These are phyloP conservation scores for Albatrellus ellisii DNA, from an alignment of 768 basidiomycete genomes.

Conservation along the genomic window DNA sequence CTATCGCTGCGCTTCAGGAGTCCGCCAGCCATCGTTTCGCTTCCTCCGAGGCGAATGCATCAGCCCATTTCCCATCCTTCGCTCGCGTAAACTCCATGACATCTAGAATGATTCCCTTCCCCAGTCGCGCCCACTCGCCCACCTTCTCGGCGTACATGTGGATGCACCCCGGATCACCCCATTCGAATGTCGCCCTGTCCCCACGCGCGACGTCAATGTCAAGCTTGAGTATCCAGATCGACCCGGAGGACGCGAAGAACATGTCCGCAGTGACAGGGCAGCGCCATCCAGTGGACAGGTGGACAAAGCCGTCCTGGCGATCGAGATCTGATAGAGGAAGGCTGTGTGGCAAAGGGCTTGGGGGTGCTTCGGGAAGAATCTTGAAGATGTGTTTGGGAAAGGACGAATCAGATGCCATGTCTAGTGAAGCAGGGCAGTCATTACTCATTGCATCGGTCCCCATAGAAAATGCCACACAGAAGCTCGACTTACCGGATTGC, in stretches of 20 bases:
- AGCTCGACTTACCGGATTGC: too few species aligned
- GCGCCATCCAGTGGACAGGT: constrained; percentile 29
- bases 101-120: constrained; percentile 4
- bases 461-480: too few species aligned
- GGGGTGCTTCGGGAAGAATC: constrained; percentile 22
- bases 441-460: too few species aligned
- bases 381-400: constrained; percentile 24
- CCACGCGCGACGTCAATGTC: constrained; percentile 13
- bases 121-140: too few species aligned
- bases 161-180: constrained; percentile 16
- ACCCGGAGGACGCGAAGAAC: constrained; percentile 23
- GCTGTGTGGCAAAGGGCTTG: constrained; percentile 10
- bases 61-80: not conserved
- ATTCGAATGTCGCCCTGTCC: constrained; percentile 15
- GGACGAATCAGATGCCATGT: not conserved
- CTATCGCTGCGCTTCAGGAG: too few species aligned
- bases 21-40: too few species aligned
- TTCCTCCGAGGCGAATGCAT: not conserved
- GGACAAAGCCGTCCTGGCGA: constrained; percentile 31
- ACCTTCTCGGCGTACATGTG: constrained; percentile 10
- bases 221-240: constrained; percentile 18
- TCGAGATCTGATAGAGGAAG: constrained; percentile 17
- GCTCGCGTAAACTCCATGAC: constrained; percentile 2
- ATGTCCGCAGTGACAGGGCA: constrained; percentile 24
- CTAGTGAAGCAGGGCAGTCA: too few species aligned